A percentile compares a stretch with the other conserved stretches of the same genome.
These are phyloP conservation scores for Persicaria maculosa DNA, from an alignment of 148 eudicot genomes.

Conservation along the genomic window DNA sequence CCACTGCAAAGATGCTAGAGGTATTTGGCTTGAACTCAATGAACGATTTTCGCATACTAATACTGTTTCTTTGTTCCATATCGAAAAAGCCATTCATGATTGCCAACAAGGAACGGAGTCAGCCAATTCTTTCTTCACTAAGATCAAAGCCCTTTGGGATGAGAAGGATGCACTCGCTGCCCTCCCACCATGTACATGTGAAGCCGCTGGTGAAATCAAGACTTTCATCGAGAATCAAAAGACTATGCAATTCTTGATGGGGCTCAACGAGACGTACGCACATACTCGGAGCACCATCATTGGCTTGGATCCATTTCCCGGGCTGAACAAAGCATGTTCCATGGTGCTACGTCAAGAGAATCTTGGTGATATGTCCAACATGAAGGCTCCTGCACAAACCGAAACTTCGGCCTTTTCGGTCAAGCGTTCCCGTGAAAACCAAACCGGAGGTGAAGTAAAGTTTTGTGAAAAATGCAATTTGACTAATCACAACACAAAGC, in stretches of 20 bases:
- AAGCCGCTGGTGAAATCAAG: background rate
- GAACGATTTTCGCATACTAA: too few species aligned
- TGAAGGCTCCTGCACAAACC: background rate
- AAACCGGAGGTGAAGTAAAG: background rate
- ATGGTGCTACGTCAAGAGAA: background rate
- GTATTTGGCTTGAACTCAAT: too few species aligned
- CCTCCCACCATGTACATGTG: background rate
- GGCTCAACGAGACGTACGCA: background rate
- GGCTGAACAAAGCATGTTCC: background rate
- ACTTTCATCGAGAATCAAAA: background rate
- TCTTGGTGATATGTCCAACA: background rate
- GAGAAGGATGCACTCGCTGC: background rate
- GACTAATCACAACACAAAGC: too few species aligned
- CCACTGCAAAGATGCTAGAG: too few species aligned
- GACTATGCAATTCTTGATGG: background rate
- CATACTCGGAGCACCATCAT: background rate
- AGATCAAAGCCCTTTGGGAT: background rate
- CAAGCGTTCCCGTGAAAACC: background rate
- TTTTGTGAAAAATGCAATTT: too few species aligned
- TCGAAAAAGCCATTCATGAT: too few species aligned
- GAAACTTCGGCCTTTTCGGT: background rate
- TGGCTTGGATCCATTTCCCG: background rate
- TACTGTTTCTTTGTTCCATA: too few species aligned
- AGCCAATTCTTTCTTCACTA: too few species aligned
- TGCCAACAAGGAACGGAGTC: too few species aligned